A percentile compares a stretch with the other conserved stretches of the same genome.
Conservation (phyloP, 129 eudicot species). For the Tagetes patula region DNA sequence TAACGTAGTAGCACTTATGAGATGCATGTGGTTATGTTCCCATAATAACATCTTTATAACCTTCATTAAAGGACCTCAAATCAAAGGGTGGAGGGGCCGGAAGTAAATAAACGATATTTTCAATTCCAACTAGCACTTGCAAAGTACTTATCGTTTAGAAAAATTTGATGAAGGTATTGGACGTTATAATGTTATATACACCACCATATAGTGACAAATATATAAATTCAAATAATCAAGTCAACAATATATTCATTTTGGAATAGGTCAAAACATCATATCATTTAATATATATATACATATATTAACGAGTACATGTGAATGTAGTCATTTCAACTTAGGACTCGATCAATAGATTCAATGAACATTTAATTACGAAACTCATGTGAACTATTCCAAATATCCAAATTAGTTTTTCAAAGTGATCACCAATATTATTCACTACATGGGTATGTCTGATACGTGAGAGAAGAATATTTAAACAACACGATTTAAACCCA, state of each 20-base stretch:
- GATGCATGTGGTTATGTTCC: slow-evolving; percentile 73
- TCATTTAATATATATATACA: neutral
- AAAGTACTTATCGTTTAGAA: neutral
- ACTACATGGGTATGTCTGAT: too few species aligned
- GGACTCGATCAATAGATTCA: neutral
- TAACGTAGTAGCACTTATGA: slow-evolving; percentile 44
- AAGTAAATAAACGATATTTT: neutral
- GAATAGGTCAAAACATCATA: neutral
- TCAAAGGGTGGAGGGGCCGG: neutral
- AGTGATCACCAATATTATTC: too few species aligned
- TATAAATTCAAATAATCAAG: neutral
- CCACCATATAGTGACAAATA: neutral
- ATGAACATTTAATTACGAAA: neutral
- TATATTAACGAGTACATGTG: neutral
- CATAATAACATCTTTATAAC: slow-evolving; percentile 24
- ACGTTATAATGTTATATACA: neutral
- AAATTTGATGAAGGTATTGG: neutral
- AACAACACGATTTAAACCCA: too few species aligned
- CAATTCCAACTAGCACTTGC: too few species aligned
- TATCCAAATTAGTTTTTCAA: neutral
- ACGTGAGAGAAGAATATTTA: too few species aligned
- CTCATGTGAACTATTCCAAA: neutral
- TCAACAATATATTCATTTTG: neutral
- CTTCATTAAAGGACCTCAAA: slow-evolving; percentile 19
- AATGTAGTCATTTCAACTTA: neutral